These are phyloP conservation scores for Pilaira anomala DNA, from an alignment of 192 early-diverging fungal species.

Conservation along the genomic window DNA sequence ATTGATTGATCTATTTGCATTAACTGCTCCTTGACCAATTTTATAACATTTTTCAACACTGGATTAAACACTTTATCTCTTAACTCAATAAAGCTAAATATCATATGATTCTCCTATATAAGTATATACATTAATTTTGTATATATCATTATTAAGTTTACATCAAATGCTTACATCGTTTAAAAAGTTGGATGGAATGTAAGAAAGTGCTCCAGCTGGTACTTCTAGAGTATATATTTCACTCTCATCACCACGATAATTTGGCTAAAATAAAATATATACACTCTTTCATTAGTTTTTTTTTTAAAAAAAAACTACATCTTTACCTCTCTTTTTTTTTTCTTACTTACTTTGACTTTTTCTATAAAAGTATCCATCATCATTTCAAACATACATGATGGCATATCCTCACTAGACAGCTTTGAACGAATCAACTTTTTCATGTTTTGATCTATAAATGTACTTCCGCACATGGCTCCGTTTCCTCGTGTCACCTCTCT, in stretches of 20 bases:
- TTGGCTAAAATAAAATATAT: slow-evolving; percentile 35
- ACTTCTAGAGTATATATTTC: slow-evolving; percentile 38
- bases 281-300: too few relatives aligned
- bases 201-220: slow-evolving; percentile 31
- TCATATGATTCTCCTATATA: neutral
- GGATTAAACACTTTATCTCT: slow-evolving; percentile 49
- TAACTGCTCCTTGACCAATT: slow-evolving; percentile 44
- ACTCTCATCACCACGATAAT: slow-evolving; percentile 44
- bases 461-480: slow-evolving; percentile 44
- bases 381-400: slow-evolving; percentile 41
- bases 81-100: slow-evolving; percentile 21
- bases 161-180: slow-evolving; percentile 6
- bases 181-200: neutral
- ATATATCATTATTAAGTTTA: too few relatives aligned
- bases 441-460: slow-evolving; percentile 46
- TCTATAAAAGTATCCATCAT: slow-evolving; percentile 43
- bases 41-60: slow-evolving; percentile 35
- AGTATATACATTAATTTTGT: neutral
- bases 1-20: slow-evolving; percentile 25
- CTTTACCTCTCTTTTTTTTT: neutral
- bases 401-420: slow-evolving; percentile 37
- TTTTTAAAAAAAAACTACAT: too few relatives aligned
- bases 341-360: slow-evolving; percentile 33
- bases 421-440: slow-evolving; percentile 34
- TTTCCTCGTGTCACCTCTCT: slow-evolving; percentile 47